Percentiles rank a stretch among this genome's conserved stretches.
Evolutionary conservation across 768 basidiomycete genomes (phyloP).

Genomic region (Auricularia cornea): DNA sequence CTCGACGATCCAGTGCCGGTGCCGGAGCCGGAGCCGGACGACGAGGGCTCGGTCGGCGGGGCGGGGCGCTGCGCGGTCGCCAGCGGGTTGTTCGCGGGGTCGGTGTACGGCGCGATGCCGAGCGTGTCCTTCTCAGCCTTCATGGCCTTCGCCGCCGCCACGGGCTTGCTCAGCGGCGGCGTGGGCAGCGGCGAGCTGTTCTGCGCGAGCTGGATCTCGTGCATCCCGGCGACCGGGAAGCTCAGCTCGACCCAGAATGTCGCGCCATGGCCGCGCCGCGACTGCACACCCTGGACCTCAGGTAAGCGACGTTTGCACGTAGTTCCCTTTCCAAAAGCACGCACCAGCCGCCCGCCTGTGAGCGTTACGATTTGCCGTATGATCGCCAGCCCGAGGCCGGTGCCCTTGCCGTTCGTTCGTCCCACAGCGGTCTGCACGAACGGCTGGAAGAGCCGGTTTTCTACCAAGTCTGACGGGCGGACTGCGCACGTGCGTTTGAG

Average conservation of each 20-base stretch:
- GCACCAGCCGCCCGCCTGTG: constrained; percentile 31
- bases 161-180: not conserved
- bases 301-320: not conserved
- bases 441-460: constrained; percentile 19
- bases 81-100: constrained; percentile 3
- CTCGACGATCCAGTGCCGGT: constrained; percentile 2
- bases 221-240: constrained; percentile 8
- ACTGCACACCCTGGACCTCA: constrained; percentile 13
- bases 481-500: constrained; percentile 6
- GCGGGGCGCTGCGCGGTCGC: not conserved
- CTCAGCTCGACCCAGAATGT: constrained; percentile 35
- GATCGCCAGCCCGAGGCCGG: constrained; percentile 37
- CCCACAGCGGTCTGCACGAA: constrained; percentile 30
- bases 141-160: not conserved
- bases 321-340: not conserved
- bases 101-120: constrained; percentile 7
- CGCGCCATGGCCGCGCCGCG: constrained; percentile 29
- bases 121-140: constrained; percentile 1
- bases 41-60: not conserved
- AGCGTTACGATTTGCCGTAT: constrained; percentile 36
- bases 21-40: constrained; percentile 6
- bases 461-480: constrained; percentile 18
- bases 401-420: constrained; percentile 32
- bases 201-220: constrained; percentile 3
- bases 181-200: constrained; percentile 1